Evolutionary conservation across 2,329 filamentous ascomycete species (phyloP).

Genomic region (Pestalotiopsis sp.): DNA sequence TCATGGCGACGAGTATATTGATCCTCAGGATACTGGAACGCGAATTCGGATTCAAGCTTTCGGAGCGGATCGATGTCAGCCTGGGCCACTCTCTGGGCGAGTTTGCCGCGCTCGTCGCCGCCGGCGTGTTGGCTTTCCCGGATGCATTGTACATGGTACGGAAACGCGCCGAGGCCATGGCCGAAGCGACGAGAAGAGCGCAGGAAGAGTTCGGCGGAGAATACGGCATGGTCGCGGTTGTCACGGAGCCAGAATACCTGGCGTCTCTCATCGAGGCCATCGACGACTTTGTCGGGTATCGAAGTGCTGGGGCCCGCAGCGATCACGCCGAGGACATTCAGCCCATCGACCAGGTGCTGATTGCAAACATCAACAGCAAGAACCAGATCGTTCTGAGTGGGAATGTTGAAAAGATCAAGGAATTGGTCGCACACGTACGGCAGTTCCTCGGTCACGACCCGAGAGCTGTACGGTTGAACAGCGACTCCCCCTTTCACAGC

Average conservation of each 20-base stretch:
- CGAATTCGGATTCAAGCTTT: constrained; percentile 77
- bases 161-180: constrained; percentile 81
- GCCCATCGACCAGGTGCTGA: constrained; percentile 82
- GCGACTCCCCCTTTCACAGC: constrained; percentile 88
- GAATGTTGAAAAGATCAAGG: constrained; percentile 79
- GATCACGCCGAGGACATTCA: constrained; percentile 71
- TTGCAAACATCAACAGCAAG: constrained; percentile 94
- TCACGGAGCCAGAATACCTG: constrained; percentile 83
- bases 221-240: constrained; percentile 92
- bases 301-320: constrained; percentile 65
- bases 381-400: constrained; percentile 96
- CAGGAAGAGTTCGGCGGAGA: constrained; percentile 72
- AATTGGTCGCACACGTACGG: constrained; percentile 79
- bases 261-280: constrained; percentile 71
- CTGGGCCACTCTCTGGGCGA: constrained; percentile 92
- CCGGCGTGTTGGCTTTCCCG: constrained; percentile 75
- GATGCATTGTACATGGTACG: constrained; percentile 80
- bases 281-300: constrained; percentile 75
- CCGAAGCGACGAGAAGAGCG: constrained; percentile 70
- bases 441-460: constrained; percentile 93
- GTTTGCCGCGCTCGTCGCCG: constrained; percentile 87
- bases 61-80: constrained; percentile 76
- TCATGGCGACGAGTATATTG: constrained; percentile 92
- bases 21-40: constrained; percentile 85
- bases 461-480: constrained; percentile 81